Conservation (phyloP, 257 asterid genomes). For the Scutellaria minor region DNA sequence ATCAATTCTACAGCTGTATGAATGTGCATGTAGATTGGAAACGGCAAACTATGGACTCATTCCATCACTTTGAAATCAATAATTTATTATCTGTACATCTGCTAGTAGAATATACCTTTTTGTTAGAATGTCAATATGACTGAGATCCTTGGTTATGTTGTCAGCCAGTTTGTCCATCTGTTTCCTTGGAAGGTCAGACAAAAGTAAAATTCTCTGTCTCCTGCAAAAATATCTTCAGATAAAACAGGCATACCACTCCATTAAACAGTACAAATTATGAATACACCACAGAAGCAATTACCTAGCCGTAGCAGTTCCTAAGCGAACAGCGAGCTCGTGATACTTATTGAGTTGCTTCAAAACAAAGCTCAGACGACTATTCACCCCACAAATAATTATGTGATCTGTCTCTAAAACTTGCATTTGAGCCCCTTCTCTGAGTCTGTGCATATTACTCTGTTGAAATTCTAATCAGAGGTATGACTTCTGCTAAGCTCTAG, state of each 20-base stretch:
- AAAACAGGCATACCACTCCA: constrained; percentile 33
- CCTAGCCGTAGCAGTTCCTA: constrained; percentile 97
- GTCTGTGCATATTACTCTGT: constrained; percentile 86
- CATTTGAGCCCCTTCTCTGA: constrained; percentile 96
- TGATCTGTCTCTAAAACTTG: constrained; percentile 94
- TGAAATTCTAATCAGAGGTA: constrained; percentile 44
- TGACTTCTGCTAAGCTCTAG: constrained; percentile 36
- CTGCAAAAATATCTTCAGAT: constrained; percentile 49
- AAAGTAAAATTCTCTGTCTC: constrained; percentile 87
- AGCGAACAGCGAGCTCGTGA: constrained; percentile 88
- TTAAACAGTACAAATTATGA: not conserved
- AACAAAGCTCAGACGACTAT: constrained; percentile 78
- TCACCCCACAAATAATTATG: constrained; percentile 87
- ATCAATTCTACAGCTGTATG: constrained; percentile 8
- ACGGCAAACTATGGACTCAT: not conserved
- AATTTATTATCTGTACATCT: not conserved
- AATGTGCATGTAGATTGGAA: not conserved
- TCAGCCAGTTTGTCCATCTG: constrained; percentile 92
- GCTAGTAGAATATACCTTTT: constrained; percentile 63
- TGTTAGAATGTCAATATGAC: constrained; percentile 80
- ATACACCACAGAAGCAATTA: constrained; percentile 36
- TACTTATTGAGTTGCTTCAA: constrained; percentile 92
- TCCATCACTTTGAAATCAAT: constrained; percentile 2
- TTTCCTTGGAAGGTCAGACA: constrained; percentile 96
- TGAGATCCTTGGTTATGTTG: constrained; percentile 81